Percentiles rank a stretch among this genome's conserved stretches.
Conservation (phyloP, 129 eudicot genomes). For the Pulicaria dysenterica region DNA sequence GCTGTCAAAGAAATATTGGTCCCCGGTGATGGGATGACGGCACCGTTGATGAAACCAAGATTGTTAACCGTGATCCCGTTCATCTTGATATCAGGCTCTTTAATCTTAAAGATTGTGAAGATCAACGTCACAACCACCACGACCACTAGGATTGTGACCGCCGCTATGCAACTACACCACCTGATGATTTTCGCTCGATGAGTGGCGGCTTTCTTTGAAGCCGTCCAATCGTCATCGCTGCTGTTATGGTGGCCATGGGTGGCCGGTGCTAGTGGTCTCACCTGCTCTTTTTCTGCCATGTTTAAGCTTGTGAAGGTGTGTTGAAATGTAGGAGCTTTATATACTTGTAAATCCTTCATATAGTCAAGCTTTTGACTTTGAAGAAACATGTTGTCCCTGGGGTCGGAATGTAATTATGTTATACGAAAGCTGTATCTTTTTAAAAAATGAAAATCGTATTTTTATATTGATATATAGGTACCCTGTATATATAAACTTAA, state of each 20-base stretch:
- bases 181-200: conserved; percentile 33
- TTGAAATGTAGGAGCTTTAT: not conserved
- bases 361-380: conserved; percentile 9
- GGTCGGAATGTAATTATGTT: not conserved
- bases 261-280: conserved; percentile 59
- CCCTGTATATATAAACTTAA: not conserved
- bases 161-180: conserved; percentile 36
- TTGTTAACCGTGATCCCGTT: conserved; percentile 41
- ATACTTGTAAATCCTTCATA: conserved; percentile 15
- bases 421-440: not conserved
- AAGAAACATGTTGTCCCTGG: not conserved
- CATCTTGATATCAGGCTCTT: conserved; percentile 57
- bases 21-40: conserved; percentile 41
- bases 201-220: conserved; percentile 1
- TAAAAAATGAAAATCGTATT: not conserved
- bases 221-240: conserved; percentile 27
- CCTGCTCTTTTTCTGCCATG: conserved; percentile 61
- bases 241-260: conserved; percentile 37
- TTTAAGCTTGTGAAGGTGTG: not conserved
- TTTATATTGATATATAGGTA: not conserved
- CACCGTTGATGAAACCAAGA: conserved; percentile 31
- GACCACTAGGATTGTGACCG: conserved; percentile 35
- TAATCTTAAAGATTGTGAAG: conserved; percentile 63
- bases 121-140: conserved; percentile 44
- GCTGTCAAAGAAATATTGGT: conserved; percentile 57